These are phyloP conservation scores for Schizosaccharomyces cryophilus DNA, from an alignment of 805 yeast species.

Conservation along the genomic window DNA sequence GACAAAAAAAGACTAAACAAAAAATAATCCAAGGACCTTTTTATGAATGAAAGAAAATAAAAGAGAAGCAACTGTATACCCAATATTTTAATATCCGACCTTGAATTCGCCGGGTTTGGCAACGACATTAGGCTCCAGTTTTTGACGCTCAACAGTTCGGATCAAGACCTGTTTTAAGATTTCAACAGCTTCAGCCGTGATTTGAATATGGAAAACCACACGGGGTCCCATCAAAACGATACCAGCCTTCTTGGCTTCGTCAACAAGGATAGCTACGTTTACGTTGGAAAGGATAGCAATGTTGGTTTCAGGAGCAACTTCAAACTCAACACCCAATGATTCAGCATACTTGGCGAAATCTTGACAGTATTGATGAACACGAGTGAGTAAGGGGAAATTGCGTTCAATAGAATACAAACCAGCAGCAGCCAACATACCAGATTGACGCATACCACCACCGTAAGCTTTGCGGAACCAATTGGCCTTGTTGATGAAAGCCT, in stretches of 20 bases:
- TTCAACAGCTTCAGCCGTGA: conserved; percentile 28
- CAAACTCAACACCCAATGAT: conserved; percentile 28
- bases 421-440: conserved; percentile 61
- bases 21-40: not conserved
- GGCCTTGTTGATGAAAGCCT: conserved; percentile 36
- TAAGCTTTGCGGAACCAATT: conserved; percentile 73
- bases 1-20: too few species aligned
- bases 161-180: conserved; percentile 26
- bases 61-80: not conserved
- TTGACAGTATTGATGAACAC: conserved; percentile 27
- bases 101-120: not conserved
- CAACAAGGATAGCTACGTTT: conserved; percentile 27
- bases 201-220: conserved; percentile 59
- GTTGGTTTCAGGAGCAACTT: conserved; percentile 61
- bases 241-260: conserved; percentile 32
- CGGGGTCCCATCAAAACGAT: conserved; percentile 49
- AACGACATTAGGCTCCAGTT: not conserved
- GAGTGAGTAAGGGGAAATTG: conserved; percentile 27
- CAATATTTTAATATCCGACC: not conserved
- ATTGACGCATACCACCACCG: conserved; percentile 85
- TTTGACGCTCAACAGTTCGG: not conserved
- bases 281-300: conserved; percentile 46
- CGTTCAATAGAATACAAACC: conserved; percentile 57
- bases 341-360: conserved; percentile 21
- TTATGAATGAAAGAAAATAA: not conserved